Evolutionary conservation across 1,284 basidiomycete genomes (phyloP), one percentile per base, ranked within the genome.

Genomic region (Cutaneotrichosporon sp.): DNA sequence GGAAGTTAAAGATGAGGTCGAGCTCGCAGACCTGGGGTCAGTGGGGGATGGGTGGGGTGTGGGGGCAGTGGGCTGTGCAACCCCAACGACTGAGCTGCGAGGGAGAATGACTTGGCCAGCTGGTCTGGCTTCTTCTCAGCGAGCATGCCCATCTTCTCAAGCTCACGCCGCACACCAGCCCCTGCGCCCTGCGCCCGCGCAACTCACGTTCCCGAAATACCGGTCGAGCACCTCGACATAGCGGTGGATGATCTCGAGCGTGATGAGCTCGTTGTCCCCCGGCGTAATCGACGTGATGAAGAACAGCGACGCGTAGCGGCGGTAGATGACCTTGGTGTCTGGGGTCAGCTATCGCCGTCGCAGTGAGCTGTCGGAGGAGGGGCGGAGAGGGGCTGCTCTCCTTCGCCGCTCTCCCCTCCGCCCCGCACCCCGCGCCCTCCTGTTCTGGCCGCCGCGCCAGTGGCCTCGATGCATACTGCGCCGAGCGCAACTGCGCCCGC

Each of bases 191-290:
- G 29, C 29, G 6, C 27, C 4, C 49, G 8, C 27, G 18, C 34
- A 14, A 82, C 88, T 69, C 75, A 95, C 94, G 76, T 99, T 99
- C 59, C 97, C 97, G 83, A 99, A 99, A 81, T 99, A 99, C 54
- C 95, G 85, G 79, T 99, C 97, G 60, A 99, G 81, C n/a, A 99
- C 91, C 77, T 99, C 97, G 64, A 99, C 97, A 73, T 97, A 99
- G 74, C 97, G 88, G 80, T 99, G 97, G 59, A 99, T 94, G 69
- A 99, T 89, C 82, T 99, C 95, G 60, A 99, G 84, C 1, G 95
- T 95, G 66, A 95, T 86, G 66, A 99, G 85, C 72, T 87, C 86
- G 78, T 99, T 99, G 82, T 99, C 97, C 49, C 84, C 84, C 43
- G 88, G 87, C 54, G 87, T 86, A 71, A 99, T 91, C 46, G 95